These are phyloP conservation scores for Chamaenerion angustifolium DNA, from an alignment of 345 rosid species.

Conservation along the genomic window DNA sequence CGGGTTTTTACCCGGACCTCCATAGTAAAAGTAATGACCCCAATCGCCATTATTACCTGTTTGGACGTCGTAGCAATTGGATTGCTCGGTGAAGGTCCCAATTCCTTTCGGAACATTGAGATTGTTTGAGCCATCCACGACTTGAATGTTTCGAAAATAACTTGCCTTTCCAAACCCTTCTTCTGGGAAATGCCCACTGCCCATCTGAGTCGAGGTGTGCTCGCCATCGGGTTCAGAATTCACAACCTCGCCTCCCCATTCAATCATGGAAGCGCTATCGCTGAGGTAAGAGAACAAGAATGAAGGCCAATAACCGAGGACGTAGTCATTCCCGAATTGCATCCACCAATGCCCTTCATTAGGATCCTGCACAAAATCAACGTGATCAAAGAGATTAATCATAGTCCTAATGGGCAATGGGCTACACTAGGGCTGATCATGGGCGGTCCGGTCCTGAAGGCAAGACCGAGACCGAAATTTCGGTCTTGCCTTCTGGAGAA, in stretches of 20 bases:
- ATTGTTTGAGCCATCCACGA: conserved; percentile 78
- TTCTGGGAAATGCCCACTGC: conserved; percentile 82
- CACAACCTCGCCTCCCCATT: conserved; percentile 98
- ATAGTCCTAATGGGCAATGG: background rate
- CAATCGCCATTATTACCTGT: conserved; percentile 78
- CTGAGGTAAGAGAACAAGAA: conserved; percentile 88
- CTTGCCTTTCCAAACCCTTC: conserved; percentile 92
- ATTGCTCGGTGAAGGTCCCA: conserved; percentile 87
- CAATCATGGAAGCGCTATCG: conserved; percentile 88
- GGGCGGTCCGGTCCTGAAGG: too few relatives aligned
- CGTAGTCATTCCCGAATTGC: conserved; percentile 86
- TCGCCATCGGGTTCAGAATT: conserved; percentile 72
- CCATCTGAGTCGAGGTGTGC: conserved; percentile 95
- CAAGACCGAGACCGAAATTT: too few relatives aligned
- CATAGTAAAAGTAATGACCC: conserved; percentile 95
- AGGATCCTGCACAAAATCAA: conserved; percentile 58
- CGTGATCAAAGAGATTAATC: too few relatives aligned
- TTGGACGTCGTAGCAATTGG: conserved; percentile 89
- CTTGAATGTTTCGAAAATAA: conserved; percentile 80
- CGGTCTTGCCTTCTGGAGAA: too few relatives aligned
- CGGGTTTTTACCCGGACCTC: conserved; percentile 83
- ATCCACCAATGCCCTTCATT: conserved; percentile 99
- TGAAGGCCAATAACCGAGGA: conserved; percentile 90
- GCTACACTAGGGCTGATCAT: too few relatives aligned
- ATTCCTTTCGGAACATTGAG: conserved; percentile 83